These are phyloP conservation scores for Lactuca sativa DNA, from an alignment of 129 eudicot species.

Conservation along the genomic window DNA sequence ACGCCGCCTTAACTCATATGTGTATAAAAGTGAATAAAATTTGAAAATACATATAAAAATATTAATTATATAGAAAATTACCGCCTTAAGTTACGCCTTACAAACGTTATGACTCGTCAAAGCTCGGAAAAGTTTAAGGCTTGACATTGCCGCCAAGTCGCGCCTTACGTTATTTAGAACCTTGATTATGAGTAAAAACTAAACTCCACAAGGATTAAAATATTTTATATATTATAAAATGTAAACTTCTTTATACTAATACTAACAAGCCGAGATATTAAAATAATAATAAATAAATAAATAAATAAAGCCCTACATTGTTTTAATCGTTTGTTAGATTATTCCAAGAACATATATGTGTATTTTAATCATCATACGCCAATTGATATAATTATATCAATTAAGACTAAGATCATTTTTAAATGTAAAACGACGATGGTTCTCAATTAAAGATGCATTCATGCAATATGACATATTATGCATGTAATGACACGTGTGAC, in stretches of 20 bases:
- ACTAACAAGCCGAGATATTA: conserved; percentile 18
- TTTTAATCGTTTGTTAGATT: conserved; percentile 34
- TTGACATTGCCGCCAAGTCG: too few species aligned
- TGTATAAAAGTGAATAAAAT: too few species aligned
- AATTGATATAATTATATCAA: conserved; percentile 16
- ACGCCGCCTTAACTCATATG: too few species aligned
- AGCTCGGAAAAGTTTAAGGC: too few species aligned
- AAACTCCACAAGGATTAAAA: conserved; percentile 6
- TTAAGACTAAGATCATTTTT: conserved; percentile 14
- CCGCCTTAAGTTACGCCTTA: too few species aligned
- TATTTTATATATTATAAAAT: not conserved
- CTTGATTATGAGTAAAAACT: not conserved
- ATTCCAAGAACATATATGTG: conserved; percentile 20
- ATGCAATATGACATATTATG: conserved; percentile 15
- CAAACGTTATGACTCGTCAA: too few species aligned
- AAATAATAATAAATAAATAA: not conserved
- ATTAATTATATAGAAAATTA: too few species aligned
- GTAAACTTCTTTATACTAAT: not conserved
- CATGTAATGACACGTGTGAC: conserved; percentile 22
- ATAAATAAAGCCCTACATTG: not conserved
- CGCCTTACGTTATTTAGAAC: too few species aligned
- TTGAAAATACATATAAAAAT: too few species aligned
- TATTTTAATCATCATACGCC: conserved; percentile 27
- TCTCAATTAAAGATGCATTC: conserved; percentile 14
- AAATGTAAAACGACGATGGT: conserved; percentile 21